Conservation (phyloP, 257 asterid species). For the Nicotiana knightiana region DNA sequence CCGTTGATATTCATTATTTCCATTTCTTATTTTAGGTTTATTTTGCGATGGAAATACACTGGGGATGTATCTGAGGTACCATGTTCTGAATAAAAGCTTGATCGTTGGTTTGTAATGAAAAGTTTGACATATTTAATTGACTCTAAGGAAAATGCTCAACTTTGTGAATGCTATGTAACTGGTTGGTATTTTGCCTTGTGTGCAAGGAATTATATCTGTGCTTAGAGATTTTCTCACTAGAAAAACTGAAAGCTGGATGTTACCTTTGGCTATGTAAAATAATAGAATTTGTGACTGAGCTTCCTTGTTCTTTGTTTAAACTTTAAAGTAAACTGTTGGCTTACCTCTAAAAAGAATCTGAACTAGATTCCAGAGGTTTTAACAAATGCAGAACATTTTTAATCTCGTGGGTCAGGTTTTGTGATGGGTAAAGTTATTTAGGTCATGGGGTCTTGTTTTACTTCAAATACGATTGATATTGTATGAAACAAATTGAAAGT, state of each 20-base stretch:
- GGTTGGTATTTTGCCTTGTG: neutral
- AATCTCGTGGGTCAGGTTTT: too few relatives aligned
- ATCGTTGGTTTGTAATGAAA: neutral
- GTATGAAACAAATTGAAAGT: too few relatives aligned
- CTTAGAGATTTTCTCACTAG: neutral
- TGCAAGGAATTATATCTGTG: neutral
- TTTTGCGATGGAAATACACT: neutral
- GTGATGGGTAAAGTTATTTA: too few relatives aligned
- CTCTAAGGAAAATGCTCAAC: neutral
- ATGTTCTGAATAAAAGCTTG: neutral
- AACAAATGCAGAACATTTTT: too few relatives aligned
- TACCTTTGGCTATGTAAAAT: neutral
- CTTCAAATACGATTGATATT: too few relatives aligned
- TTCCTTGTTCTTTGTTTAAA: neutral
- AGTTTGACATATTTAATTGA: conserved; percentile 1
- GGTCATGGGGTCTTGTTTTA: too few relatives aligned
- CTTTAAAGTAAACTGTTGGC: neutral
- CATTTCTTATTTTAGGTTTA: neutral
- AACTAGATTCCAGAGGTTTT: neutral
- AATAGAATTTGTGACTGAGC: neutral
- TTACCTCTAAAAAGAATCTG: neutral
- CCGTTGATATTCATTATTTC: neutral
- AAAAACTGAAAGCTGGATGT: neutral
- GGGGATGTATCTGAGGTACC: neutral
- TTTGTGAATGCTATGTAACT: neutral